These are phyloP conservation scores for Wickerhamomyces queroliae DNA, from an alignment of 805 yeast genomes.

Conservation along the genomic window DNA sequence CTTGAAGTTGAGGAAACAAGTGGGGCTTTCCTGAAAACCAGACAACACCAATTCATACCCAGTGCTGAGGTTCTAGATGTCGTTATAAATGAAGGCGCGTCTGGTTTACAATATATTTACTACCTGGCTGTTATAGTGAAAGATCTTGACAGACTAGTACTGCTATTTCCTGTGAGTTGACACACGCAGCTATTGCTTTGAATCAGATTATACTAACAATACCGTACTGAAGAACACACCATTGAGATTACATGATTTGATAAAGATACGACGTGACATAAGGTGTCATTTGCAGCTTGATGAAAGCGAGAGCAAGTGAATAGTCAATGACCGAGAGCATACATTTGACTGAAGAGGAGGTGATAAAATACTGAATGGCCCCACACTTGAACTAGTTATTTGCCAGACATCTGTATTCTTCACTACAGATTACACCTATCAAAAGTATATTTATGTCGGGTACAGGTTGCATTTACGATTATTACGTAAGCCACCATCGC, in stretches of 20 bases:
- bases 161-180: slow-evolving; percentile 27
- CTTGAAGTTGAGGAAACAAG: slow-evolving; percentile 35
- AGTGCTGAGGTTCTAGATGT: slow-evolving; percentile 52
- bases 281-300: too few relatives aligned
- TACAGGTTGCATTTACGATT: too few relatives aligned
- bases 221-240: neutral
- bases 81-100: slow-evolving; percentile 72
- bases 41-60: slow-evolving; percentile 45
- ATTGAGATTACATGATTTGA: neutral
- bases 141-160: slow-evolving; percentile 23
- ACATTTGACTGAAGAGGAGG: too few relatives aligned
- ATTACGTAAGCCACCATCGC: too few relatives aligned
- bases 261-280: neutral
- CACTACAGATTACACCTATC: too few relatives aligned
- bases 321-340: too few relatives aligned
- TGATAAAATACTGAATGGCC: too few relatives aligned
- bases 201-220: neutral
- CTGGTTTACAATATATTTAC: slow-evolving; percentile 58
- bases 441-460: too few relatives aligned
- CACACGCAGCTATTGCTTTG: neutral
- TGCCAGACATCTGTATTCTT: too few relatives aligned
- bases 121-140: slow-evolving; percentile 56
- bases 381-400: too few relatives aligned
- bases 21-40: slow-evolving; percentile 19
- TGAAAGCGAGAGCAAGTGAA: too few relatives aligned